A percentile compares a stretch with the other conserved stretches of the same genome.
phyloP scores from a whole-genome alignment of 768 basidiomycete species.

The Asterophora lycoperdoides region DNA sequence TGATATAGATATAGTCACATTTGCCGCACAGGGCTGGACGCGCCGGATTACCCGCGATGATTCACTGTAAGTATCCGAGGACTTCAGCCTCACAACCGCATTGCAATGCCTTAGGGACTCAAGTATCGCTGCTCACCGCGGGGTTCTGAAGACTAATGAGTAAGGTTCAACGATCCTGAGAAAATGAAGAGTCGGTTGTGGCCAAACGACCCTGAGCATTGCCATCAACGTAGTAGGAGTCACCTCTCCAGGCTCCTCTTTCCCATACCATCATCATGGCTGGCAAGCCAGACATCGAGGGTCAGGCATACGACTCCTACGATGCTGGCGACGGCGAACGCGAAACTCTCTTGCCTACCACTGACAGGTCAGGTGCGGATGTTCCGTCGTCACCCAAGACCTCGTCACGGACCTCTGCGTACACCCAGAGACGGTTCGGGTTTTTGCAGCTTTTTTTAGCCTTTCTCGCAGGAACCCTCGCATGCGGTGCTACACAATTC shows the following conservation, averaged over 20 bases:
- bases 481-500: constrained; percentile 48
- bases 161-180: no score
- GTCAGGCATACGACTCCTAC: constrained; percentile 13
- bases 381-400: constrained; percentile 2
- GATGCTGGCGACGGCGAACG: constrained; percentile 25
- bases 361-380: constrained; percentile 3
- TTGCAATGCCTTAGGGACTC: no score
- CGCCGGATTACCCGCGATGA: no score
- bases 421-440: constrained; percentile 25
- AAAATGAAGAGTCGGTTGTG: background rate
- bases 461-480: constrained; percentile 50
- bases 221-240: background rate
- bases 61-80: no score
- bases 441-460: constrained; percentile 40
- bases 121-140: no score
- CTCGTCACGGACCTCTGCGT: constrained; percentile 13
- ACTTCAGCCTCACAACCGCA: no score
- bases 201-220: background rate
- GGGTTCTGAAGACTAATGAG: no score
- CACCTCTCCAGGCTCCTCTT: background rate
- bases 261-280: constrained; percentile 10
- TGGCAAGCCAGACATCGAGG: constrained; percentile 21
- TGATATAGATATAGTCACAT: no score
- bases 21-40: no score
- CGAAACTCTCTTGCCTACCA: constrained; percentile 33